Conservation (phyloP, 257 asterid species). For the Nicotiana otophora region DNA sequence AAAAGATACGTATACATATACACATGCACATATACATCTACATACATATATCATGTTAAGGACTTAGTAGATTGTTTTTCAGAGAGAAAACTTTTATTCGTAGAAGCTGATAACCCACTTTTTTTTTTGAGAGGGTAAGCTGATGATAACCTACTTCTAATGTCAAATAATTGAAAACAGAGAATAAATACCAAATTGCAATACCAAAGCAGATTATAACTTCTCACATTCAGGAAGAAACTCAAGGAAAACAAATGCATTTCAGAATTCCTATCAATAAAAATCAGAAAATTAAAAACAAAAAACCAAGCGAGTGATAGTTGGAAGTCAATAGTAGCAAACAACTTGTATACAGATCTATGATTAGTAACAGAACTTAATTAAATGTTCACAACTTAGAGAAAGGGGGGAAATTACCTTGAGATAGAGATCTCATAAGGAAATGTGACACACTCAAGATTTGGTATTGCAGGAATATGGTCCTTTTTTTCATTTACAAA, state of each 20-base stretch:
- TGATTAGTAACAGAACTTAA: not conserved
- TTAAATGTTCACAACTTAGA: not conserved
- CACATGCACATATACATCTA: too few relatives aligned
- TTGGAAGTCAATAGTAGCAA: not conserved
- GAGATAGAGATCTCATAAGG: conserved; percentile 93
- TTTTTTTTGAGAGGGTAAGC: too few relatives aligned
- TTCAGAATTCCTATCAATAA: not conserved
- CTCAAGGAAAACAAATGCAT: not conserved
- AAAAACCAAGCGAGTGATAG: not conserved
- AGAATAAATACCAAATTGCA: not conserved
- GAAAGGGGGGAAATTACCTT: conserved; percentile 42
- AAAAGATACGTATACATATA: not conserved
- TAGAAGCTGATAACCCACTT: not conserved
- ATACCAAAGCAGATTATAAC: not conserved
- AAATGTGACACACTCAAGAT: conserved; percentile 79
- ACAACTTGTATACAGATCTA: not conserved
- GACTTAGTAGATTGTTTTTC: not conserved
- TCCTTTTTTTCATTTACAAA: conserved; percentile 98
- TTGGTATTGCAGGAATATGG: conserved; percentile 87
- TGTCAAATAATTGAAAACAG: not conserved
- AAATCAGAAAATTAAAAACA: not conserved
- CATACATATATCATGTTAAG: not conserved
- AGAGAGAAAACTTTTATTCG: not conserved
- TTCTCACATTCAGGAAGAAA: not conserved
- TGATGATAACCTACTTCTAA: not conserved